Conservation (phyloP, 1,284 basidiomycete species). For the Cryptococcus sp. region DNA sequence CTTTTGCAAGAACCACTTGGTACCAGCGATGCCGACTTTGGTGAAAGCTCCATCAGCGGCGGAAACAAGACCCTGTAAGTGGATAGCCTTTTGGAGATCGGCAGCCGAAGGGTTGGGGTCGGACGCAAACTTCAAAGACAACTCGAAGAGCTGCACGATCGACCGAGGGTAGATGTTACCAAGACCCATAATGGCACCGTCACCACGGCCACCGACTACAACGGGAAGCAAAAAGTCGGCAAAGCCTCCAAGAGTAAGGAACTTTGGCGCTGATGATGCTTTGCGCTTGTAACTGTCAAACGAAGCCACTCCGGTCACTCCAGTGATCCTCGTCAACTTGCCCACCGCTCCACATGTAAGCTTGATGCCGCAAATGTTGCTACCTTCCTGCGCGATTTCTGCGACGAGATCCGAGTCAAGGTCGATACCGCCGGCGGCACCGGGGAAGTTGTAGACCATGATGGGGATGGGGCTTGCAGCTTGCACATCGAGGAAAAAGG, state of each 20-base stretch:
- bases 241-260: conserved; percentile 76
- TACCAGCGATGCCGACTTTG: conserved; percentile 75
- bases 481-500: conserved; percentile 74
- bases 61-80: conserved; percentile 74
- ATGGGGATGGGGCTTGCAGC: conserved; percentile 79
- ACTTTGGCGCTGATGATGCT: conserved; percentile 56
- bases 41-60: conserved; percentile 77
- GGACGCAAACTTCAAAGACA: conserved; percentile 59
- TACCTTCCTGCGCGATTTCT: conserved; percentile 65
- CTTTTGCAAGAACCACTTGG: conserved; percentile 74
- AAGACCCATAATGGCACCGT: conserved; percentile 80
- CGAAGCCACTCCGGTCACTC: conserved; percentile 62
- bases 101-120: conserved; percentile 57
- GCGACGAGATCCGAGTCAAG: conserved; percentile 80
- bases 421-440: conserved; percentile 78
- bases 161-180: conserved; percentile 72
- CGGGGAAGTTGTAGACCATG: conserved; percentile 88
- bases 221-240: conserved; percentile 74
- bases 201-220: conserved; percentile 59
- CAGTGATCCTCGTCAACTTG: conserved; percentile 80
- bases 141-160: conserved; percentile 64
- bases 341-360: conserved; percentile 88
- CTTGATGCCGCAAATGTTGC: conserved; percentile 72
- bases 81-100: conserved; percentile 69
- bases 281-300: conserved; percentile 69